phyloP scores from a whole-genome alignment of 352 stramenopile genomes.

The Phytophthora chlamydospora region DNA sequence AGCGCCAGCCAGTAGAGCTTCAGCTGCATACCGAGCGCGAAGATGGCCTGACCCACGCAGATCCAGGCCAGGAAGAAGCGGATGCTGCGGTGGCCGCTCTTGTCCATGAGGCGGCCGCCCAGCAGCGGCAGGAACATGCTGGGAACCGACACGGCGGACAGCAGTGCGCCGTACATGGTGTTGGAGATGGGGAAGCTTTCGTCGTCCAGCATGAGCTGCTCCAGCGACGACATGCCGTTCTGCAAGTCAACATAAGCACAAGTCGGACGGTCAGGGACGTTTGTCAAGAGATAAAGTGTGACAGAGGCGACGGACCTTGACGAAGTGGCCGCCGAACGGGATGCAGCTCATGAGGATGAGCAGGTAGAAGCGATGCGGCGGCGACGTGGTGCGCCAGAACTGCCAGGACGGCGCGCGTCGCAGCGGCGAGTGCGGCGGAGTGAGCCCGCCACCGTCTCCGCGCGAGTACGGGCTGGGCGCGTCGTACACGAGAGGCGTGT shows the following conservation, averaged over 20 bases:
- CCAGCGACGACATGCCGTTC: slow-evolving; percentile 84
- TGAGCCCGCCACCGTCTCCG: slow-evolving; percentile 19
- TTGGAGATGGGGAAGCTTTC: slow-evolving; percentile 78
- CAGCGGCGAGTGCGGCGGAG: slow-evolving; percentile 36
- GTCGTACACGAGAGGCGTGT: slow-evolving; percentile 40
- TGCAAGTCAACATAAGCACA: slow-evolving; percentile 14
- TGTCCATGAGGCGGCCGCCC: slow-evolving; percentile 79
- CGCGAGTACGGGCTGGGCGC: neutral
- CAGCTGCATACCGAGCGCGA: slow-evolving; percentile 76
- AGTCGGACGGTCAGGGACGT: neutral
- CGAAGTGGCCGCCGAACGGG: slow-evolving; percentile 86
- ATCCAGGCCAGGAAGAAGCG: slow-evolving; percentile 85
- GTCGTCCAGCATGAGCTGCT: slow-evolving; percentile 84
- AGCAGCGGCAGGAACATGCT: slow-evolving; percentile 87
- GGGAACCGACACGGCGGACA: slow-evolving; percentile 82
- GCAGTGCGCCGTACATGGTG: slow-evolving; percentile 85
- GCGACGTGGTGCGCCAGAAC: slow-evolving; percentile 74
- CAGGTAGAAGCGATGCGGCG: slow-evolving; percentile 79
- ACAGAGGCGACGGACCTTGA: slow-evolving; percentile 52
- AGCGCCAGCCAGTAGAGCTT: slow-evolving; percentile 79
- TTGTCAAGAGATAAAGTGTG: neutral
- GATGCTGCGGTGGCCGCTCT: slow-evolving; percentile 77
- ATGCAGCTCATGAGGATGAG: slow-evolving; percentile 87
- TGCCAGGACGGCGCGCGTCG: slow-evolving; percentile 54
- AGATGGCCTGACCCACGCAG: slow-evolving; percentile 82